phyloP scores from a whole-genome alignment of 495 filamentous ascomycete species.

The Bryoglossum gracile region DNA sequence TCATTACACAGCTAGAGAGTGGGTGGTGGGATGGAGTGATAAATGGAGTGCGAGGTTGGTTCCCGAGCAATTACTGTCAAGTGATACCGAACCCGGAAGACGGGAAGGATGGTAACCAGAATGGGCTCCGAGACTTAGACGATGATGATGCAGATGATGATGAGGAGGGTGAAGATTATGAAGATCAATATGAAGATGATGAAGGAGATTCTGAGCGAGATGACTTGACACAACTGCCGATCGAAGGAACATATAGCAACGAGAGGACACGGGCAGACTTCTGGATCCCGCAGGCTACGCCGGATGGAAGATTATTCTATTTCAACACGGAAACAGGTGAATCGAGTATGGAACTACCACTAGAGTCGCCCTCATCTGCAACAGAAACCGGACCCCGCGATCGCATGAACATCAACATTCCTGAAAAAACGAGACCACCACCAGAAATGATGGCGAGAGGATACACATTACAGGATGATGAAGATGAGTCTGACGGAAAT shows the following conservation, averaged over 20 bases:
- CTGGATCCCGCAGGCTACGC: conserved; percentile 97
- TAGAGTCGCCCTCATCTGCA: conserved; percentile 77
- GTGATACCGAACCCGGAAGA: conserved; percentile 71
- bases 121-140: conserved; percentile 1
- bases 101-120: conserved; percentile 39
- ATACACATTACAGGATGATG: conserved; percentile 74
- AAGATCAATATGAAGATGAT: conserved; percentile 63
- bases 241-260: conserved; percentile 57
- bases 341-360: conserved; percentile 85
- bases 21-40: conserved; percentile 99
- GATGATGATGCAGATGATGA: conserved; percentile 41
- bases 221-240: conserved; percentile 52
- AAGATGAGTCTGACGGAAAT: conserved; percentile 65
- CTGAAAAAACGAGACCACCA: conserved; percentile 84
- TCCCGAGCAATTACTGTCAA: conserved; percentile 96
- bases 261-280: conserved; percentile 87
- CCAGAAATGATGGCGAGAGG: conserved; percentile 88
- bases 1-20: conserved; percentile 94
- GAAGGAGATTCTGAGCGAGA: conserved; percentile 58
- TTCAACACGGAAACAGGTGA: conserved; percentile 95
- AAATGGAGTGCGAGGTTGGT: conserved; percentile 90
- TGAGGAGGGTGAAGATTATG: conserved; percentile 60
- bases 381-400: conserved; percentile 83
- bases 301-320: conserved; percentile 90
- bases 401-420: conserved; percentile 77